These are phyloP conservation scores for Davidsoniella australis DNA, from an alignment of 2,329 filamentous ascomycete genomes.

Conservation along the genomic window DNA sequence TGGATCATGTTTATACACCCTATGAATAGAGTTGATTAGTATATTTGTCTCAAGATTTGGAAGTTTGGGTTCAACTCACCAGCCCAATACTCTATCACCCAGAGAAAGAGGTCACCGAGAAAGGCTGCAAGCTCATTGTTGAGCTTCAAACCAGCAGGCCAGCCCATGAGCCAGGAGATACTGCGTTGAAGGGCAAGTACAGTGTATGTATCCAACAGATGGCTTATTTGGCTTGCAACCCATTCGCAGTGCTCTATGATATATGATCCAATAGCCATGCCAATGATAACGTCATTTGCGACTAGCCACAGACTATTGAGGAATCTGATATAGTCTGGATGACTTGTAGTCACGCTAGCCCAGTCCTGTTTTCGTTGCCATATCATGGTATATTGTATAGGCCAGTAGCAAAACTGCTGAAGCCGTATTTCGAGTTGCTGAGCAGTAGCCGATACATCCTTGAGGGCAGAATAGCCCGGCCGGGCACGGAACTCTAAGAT, in stretches of 20 bases:
- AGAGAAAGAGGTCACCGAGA: constrained; percentile 84
- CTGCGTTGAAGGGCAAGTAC: constrained; percentile 75
- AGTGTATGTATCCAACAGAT: constrained; percentile 62
- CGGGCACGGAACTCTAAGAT: constrained; percentile 73
- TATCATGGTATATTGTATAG: constrained; percentile 83
- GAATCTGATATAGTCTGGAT: constrained; percentile 96
- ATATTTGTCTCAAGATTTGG: neutral
- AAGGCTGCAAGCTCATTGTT: constrained; percentile 91
- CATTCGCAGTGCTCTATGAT: constrained; percentile 86
- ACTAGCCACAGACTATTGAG: constrained; percentile 98
- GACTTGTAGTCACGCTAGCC: constrained; percentile 87
- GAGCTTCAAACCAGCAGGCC: constrained; percentile 85
- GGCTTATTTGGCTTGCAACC: constrained; percentile 66
- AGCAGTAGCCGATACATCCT: constrained; percentile 89
- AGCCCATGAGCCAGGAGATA: constrained; percentile 91
- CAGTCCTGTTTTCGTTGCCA: constrained; percentile 81
- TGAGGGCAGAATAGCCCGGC: constrained; percentile 66
- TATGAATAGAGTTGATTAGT: constrained; percentile 17
- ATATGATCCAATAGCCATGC: constrained; percentile 87
- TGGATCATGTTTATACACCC: constrained; percentile 61
- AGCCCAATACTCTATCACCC: constrained; percentile 98
- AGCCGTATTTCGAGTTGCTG: constrained; percentile 95
- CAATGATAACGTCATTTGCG: constrained; percentile 96
- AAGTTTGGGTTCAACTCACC: constrained; percentile 31
- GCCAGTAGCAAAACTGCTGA: constrained; percentile 98